These are phyloP conservation scores for Bryoglossum gracile DNA, from an alignment of 495 filamentous ascomycete species.

Conservation along the genomic window DNA sequence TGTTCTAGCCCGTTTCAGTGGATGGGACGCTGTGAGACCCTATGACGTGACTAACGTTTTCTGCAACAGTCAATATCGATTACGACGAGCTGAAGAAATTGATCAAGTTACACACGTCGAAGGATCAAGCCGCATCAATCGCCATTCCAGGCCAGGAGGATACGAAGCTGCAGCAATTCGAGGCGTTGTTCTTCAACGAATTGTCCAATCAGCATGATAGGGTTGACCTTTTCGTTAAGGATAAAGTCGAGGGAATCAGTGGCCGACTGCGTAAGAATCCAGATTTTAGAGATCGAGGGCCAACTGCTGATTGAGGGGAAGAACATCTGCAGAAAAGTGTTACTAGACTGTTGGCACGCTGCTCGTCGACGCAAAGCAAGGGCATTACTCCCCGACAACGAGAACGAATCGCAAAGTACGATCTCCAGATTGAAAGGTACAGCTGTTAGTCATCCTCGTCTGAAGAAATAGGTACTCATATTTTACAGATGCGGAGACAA, in stretches of 20 bases:
- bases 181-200: constrained; percentile 53
- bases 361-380: constrained; percentile 10
- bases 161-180: constrained; percentile 46
- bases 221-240: constrained; percentile 60
- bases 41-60: not conserved
- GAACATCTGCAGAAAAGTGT: constrained; percentile 16
- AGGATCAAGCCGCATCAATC: constrained; percentile 50
- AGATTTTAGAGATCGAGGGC: not conserved
- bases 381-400: constrained; percentile 24
- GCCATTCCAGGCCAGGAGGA: constrained; percentile 57
- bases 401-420: constrained; percentile 42
- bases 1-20: too few relatives aligned
- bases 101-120: constrained; percentile 63
- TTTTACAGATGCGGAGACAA: constrained; percentile 50
- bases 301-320: constrained; percentile 1
- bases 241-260: constrained; percentile 62
- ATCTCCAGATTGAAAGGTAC: constrained; percentile 43
- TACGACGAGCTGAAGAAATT: constrained; percentile 69
- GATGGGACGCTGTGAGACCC: not conserved
- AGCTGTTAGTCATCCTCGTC: too few relatives aligned
- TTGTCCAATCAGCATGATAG: constrained; percentile 59
- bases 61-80: constrained; percentile 58
- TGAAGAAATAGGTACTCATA: constrained; percentile 17
- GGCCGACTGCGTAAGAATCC: constrained; percentile 47
- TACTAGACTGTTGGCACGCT: constrained; percentile 15